Percentiles rank a stretch among this genome's conserved stretches.
Evolutionary conservation across 2,329 filamentous ascomycete species (phyloP).

Genomic region (Pezizomycotina sp.): DNA sequence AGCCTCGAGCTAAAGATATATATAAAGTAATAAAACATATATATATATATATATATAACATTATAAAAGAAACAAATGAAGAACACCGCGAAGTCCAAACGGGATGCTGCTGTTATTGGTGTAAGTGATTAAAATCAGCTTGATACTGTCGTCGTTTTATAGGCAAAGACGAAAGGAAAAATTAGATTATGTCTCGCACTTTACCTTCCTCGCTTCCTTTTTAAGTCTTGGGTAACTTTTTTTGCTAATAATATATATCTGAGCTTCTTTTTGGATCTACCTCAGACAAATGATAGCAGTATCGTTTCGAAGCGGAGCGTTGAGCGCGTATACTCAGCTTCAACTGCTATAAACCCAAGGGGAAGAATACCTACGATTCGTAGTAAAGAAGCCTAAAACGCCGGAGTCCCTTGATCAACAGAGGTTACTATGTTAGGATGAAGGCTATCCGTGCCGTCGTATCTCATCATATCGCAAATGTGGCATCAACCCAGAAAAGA

Average conservation of each 20-base stretch:
- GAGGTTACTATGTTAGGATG: constrained; percentile 76
- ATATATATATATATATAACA: too few relatives aligned
- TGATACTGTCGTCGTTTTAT: too few relatives aligned
- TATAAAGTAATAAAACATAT: too few relatives aligned
- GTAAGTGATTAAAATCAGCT: too few relatives aligned
- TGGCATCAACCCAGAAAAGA: constrained; percentile 38
- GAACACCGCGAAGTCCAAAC: too few relatives aligned
- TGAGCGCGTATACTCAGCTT: constrained; percentile 67
- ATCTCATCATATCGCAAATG: constrained; percentile 49
- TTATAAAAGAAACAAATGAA: constrained; percentile 11
- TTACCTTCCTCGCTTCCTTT: constrained; percentile 4
- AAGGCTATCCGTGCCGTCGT: constrained; percentile 63
- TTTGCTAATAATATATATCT: background rate
- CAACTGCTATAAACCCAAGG: too few relatives aligned
- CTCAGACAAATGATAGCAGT: constrained; percentile 71
- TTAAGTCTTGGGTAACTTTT: constrained; percentile 1
- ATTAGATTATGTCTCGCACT: too few relatives aligned
- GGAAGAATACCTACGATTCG: too few relatives aligned
- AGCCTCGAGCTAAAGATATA: too few relatives aligned
- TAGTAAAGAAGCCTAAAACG: constrained; percentile 71
- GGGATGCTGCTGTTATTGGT: constrained; percentile 42
- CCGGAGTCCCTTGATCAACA: constrained; percentile 74
- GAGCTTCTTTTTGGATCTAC: background rate
- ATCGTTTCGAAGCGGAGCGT: constrained; percentile 87
- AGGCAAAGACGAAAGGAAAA: too few relatives aligned